phyloP scores from a whole-genome alignment of 2,329 filamentous ascomycete species.

The Pochonia chlamydosporia region DNA sequence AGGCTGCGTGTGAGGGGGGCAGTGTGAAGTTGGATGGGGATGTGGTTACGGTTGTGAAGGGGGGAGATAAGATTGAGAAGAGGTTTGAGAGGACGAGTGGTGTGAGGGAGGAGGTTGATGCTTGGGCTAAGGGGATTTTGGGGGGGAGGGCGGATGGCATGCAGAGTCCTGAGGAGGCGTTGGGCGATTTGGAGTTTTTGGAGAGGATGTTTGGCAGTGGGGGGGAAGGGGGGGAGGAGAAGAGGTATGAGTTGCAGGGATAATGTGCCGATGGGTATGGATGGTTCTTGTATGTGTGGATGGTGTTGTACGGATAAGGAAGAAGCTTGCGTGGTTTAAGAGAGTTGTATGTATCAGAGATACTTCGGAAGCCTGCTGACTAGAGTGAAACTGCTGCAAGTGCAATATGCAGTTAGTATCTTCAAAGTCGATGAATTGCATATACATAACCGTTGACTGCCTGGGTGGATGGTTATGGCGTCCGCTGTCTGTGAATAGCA shows the following conservation, averaged over 20 bases:
- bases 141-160: conserved; percentile 41
- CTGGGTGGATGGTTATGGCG: no score
- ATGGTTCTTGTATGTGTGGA: no score
- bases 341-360: no score
- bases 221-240: conserved; percentile 32
- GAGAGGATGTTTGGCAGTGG: conserved; percentile 45
- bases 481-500: no score
- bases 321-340: no score
- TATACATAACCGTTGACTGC: no score
- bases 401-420: no score
- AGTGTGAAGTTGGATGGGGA: conserved; percentile 42
- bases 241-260: conserved; percentile 31
- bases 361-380: no score
- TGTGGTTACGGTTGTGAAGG: conserved; percentile 32
- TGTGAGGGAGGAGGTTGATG: conserved; percentile 54
- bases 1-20: conserved; percentile 53
- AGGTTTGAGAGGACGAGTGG: conserved; percentile 46
- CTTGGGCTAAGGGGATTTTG: conserved; percentile 50
- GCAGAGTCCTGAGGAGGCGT: conserved; percentile 51
- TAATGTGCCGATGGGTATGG: no score
- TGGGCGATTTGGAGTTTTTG: conserved; percentile 56
- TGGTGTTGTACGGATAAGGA: no score
- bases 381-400: no score
- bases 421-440: no score
- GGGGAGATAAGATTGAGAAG: conserved; percentile 27